Evolutionary conservation across 441 rosid species (phyloP).

Genomic region (Raphanus hybrid): DNA sequence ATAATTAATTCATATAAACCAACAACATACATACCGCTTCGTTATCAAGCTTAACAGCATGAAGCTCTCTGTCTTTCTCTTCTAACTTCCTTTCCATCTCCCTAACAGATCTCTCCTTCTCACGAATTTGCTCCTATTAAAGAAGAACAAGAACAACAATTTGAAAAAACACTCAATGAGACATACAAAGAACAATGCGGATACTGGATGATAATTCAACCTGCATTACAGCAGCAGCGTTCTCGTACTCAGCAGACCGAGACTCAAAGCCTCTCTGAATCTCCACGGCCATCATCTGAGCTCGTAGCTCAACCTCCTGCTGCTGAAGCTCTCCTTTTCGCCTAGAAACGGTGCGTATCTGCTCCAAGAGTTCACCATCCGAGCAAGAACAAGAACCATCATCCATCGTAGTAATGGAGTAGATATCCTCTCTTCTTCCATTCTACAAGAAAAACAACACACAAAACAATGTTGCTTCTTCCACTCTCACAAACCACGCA

Average conservation of each 20-base stretch:
- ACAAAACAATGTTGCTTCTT: too few species aligned
- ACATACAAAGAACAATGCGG: too few species aligned
- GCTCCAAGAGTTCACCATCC: conserved; percentile 66
- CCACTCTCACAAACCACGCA: too few species aligned
- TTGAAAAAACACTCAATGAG: too few species aligned
- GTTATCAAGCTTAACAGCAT: conserved; percentile 59
- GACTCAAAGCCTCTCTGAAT: conserved; percentile 64
- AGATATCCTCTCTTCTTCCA: conserved; percentile 54
- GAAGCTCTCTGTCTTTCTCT: conserved; percentile 85
- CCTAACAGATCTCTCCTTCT: conserved; percentile 66
- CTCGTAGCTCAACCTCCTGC: conserved; percentile 81
- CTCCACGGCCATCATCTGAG: conserved; percentile 65
- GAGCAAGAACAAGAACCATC: conserved; percentile 37
- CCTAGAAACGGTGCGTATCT: conserved; percentile 62
- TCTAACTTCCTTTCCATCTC: conserved; percentile 85
- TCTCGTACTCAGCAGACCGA: conserved; percentile 66
- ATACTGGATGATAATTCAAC: conserved; percentile 27
- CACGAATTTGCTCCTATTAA: conserved; percentile 77
- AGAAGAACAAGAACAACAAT: background rate
- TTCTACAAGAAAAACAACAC: conserved; percentile 53
- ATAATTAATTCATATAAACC: too few species aligned
- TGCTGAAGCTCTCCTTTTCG: conserved; percentile 75
- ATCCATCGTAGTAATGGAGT: conserved; percentile 13
- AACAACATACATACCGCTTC: conserved; percentile 64
- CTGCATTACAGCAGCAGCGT: conserved; percentile 75